phyloP scores from a whole-genome alignment of 805 yeast genomes.

The Ogataea methanolica region DNA sequence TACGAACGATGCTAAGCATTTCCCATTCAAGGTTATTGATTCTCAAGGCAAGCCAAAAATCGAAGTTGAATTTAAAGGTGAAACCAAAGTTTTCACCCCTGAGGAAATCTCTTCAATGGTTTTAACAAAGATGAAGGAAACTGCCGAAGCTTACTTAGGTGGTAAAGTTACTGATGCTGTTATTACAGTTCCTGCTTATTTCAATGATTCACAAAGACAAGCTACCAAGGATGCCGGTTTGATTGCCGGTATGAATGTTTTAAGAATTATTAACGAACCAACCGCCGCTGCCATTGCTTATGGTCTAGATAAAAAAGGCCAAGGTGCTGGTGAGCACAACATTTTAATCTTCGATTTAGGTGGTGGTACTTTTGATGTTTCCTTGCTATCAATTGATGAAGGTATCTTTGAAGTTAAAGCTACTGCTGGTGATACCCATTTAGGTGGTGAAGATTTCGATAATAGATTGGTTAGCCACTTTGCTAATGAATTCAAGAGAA shows the following conservation, averaged over 20 bases:
- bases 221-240: constrained; percentile 80
- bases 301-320: constrained; percentile 55
- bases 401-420: constrained; percentile 97
- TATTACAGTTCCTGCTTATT: constrained; percentile 81
- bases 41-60: constrained; percentile 84
- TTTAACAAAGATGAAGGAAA: constrained; percentile 57
- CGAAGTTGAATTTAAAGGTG: constrained; percentile 92
- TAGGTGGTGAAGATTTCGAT: constrained; percentile 99
- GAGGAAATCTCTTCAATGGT: constrained; percentile 94
- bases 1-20: constrained; percentile 81
- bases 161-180: constrained; percentile 63
- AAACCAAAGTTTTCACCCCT: constrained; percentile 84
- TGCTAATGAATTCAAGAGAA: constrained; percentile 94
- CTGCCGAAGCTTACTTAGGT: constrained; percentile 57
- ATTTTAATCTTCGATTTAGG: constrained; percentile 71
- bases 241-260: constrained; percentile 68
- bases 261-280: constrained; percentile 78
- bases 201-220: constrained; percentile 77
- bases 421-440: constrained; percentile 85
- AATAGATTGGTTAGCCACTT: constrained; percentile 93
- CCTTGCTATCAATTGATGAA: constrained; percentile 84
- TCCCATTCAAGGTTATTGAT: constrained; percentile 84
- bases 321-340: constrained; percentile 41
- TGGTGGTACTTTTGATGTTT: constrained; percentile 92
- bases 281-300: constrained; percentile 85